phyloP scores from a whole-genome alignment of 441 rosid species.

The Populus trichocarpa region DNA sequence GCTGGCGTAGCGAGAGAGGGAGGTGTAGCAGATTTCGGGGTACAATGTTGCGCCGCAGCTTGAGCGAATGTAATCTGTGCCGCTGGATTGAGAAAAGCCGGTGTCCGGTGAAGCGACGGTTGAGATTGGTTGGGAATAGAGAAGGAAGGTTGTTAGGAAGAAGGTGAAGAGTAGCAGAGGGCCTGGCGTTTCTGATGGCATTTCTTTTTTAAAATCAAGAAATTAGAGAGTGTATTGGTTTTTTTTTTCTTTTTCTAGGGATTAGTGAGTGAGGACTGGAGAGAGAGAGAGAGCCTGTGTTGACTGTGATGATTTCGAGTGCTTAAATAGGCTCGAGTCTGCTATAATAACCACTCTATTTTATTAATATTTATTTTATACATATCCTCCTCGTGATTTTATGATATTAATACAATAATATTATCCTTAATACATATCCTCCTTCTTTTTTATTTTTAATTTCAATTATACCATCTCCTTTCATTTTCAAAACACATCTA shows the following conservation, averaged over 20 bases:
- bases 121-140: constrained; percentile 18
- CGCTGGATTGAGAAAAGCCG: constrained; percentile 26
- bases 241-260: constrained; percentile 13
- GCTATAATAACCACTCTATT: not conserved
- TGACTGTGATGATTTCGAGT: not conserved
- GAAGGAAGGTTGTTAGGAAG: constrained; percentile 26
- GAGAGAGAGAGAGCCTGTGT: not conserved
- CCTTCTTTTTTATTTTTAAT: too few species aligned
- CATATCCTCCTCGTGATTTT: not conserved
- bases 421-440: too few species aligned
- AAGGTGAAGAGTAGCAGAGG: constrained; percentile 23
- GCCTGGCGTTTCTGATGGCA: constrained; percentile 16
- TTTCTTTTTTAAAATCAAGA: constrained; percentile 2
- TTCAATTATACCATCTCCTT: too few species aligned
- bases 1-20: constrained; percentile 57
- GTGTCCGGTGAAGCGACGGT: constrained; percentile 24
- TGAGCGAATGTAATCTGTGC: constrained; percentile 57
- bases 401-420: not conserved
- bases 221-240: not conserved
- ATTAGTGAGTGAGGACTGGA: constrained; percentile 1
- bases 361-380: not conserved
- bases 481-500: too few species aligned
- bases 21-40: constrained; percentile 70
- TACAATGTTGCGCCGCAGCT: constrained; percentile 76
- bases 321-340: not conserved